Evolutionary conservation across 2,329 filamentous ascomycete genomes (phyloP).

Genomic region (Penicillium sp.): DNA sequence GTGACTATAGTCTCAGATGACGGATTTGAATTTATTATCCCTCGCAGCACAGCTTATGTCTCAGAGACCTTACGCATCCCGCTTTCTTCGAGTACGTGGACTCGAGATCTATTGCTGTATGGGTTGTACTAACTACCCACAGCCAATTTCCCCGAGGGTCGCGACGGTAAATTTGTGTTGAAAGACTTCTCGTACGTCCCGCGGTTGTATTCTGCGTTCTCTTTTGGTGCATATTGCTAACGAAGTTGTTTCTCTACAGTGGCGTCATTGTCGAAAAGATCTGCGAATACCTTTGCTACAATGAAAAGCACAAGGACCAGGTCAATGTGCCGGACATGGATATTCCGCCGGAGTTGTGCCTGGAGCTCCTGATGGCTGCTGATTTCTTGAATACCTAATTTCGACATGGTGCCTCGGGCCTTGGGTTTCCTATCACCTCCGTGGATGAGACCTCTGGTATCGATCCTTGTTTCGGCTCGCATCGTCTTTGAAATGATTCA

Average conservation of each 20-base stretch:
- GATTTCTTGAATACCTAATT: slow-evolving; percentile 60
- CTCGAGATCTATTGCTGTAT: neutral
- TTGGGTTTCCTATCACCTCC: neutral
- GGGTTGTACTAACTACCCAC: slow-evolving; percentile 3
- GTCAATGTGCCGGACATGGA: slow-evolving; percentile 66
- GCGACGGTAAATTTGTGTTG: slow-evolving; percentile 58
- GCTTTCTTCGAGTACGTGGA: slow-evolving; percentile 58
- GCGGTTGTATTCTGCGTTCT: neutral
- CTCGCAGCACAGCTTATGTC: slow-evolving; percentile 60
- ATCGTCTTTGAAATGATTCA: slow-evolving; percentile 12
- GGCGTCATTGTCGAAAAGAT: slow-evolving; percentile 66
- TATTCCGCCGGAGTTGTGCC: slow-evolving; percentile 62
- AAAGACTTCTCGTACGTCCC: slow-evolving; percentile 58
- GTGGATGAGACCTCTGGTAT: neutral
- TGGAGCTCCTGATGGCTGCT: slow-evolving; percentile 66
- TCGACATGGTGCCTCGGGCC: neutral
- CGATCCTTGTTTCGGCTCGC: neutral
- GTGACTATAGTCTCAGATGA: slow-evolving; percentile 65
- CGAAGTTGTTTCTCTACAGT: slow-evolving; percentile 36
- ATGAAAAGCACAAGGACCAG: slow-evolving; percentile 61
- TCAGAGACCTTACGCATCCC: slow-evolving; percentile 64
- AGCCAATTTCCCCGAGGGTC: slow-evolving; percentile 63
- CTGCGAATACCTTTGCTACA: slow-evolving; percentile 69
- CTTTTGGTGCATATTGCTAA: slow-evolving; percentile 1
- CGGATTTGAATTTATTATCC: slow-evolving; percentile 64